Evolutionary conservation across 768 basidiomycete species (phyloP), one percentile per base, ranked within the genome.

Genomic region (Russula olivacea): DNA sequence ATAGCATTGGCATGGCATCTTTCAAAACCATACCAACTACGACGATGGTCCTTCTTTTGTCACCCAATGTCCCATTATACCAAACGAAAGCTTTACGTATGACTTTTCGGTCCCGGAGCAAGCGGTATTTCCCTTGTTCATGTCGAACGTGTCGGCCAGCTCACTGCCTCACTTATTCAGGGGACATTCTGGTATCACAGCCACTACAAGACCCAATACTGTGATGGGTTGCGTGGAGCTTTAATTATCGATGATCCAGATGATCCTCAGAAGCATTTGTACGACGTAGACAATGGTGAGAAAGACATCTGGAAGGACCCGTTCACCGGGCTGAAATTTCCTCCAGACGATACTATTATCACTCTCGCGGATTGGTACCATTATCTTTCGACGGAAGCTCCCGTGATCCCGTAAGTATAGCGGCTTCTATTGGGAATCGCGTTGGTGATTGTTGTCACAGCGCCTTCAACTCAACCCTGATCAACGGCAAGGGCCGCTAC

Each of bases 341-440:
- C 9, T 30, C 3, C 8, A 52, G 51, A 52, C 5, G 4, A 14
- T 15, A 52, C 51, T 6, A 4, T 52, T 17, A 52, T 52, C 32
- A 52, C 51, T 0, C 43, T 83, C 28, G 72, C 79, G 0, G 82
- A 83, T 54, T 83, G 81, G 81, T 66, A 66, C 25, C 66, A 67
- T 41, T 55, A 79, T 75, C 77, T 81, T 78, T 64, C 80, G 76
- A 47, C 25, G 36, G 10, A 71, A 69, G 9, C 71, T 75, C 3
- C 65, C 58, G 17, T 25, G 10, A 30, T 69, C 68, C 21, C 52
- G 58, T 52, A 4, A 47, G 9, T 59, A 21, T 32, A 8, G 25
- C 2, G 10, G 11, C 28, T 30, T 56, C 14, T 19, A 15, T 41
- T 1, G 1, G 58, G 23, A 11, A 45, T 45, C 43, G 19, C 43